Evolutionary conservation across 2,329 filamentous ascomycete species (phyloP), one percentile per base, ranked within the genome.

Genomic region (Fusarium sp.): DNA sequence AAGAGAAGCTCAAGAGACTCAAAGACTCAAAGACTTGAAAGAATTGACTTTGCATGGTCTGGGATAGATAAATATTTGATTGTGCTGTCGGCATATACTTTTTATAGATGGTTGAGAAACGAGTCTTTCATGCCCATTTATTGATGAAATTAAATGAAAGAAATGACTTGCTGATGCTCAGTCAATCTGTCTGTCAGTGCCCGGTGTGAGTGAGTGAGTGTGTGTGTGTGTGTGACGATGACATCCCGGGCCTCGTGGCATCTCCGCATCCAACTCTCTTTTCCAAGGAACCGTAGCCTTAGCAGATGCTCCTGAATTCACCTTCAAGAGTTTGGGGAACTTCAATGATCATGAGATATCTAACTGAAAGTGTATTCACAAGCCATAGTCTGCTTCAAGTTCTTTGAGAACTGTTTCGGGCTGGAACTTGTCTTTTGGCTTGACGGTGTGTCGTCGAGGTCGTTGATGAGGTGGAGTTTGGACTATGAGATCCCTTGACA

Each of bases 161-260:
- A 33, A 49, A 64, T 62, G 33, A 45, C 33, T 63, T 68, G 57
- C 64, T 63, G 56, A 68, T 68, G 36, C 41, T 45, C 49, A 57
- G 47, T 62, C 47, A 64, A 53, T 57, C 50, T 54, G 47, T 62
- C 44, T 56, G 62, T 65, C 69, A 65, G 60, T 55, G 60, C 45
- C 62, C 53, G 39, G 65, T 36, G 47, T 42, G 49, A 54, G 49
- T 69, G 65, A 47, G 69, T 44, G 64, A 73, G 69, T 62, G 70
- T 73, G 49, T 69, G 65, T 45, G 69, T 44, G 64, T 72, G 69
- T 62, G 70, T 73, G 70, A 70, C 70, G 69, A 72, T 73, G 70
- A 72, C 70, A 73, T 72, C 70, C 62, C 45, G 57, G 62, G 65
- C 70, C 70, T 72, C 70, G 70, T 73, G 70, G 70, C 70, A 73